Evolutionary conservation across 108 stramenopile genomes (phyloP).

Genomic region (Nitzschia sp.): DNA sequence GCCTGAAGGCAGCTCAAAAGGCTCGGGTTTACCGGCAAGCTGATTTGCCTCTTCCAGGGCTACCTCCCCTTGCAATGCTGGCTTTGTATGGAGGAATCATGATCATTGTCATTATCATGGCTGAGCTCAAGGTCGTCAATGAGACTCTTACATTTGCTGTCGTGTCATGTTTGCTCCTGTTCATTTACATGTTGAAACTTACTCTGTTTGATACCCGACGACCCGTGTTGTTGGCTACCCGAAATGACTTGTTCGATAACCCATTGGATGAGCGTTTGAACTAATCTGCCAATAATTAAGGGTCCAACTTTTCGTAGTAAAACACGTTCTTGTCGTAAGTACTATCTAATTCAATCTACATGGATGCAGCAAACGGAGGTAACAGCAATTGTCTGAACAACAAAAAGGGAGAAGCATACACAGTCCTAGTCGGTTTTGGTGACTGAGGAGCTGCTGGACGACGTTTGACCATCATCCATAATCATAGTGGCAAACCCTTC

Average conservation of each 20-base stretch:
- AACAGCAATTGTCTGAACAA: no score
- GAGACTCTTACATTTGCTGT: constrained; percentile 86
- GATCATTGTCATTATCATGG: constrained; percentile 59
- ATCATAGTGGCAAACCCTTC: constrained; percentile 32
- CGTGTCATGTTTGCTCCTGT: constrained; percentile 76
- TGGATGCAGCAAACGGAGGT: no score
- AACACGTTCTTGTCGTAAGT: no score
- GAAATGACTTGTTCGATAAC: constrained; percentile 27
- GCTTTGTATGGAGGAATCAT: constrained; percentile 64
- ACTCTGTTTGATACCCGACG: constrained; percentile 72
- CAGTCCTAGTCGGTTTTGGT: not conserved
- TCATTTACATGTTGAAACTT: constrained; percentile 88
- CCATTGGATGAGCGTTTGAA: constrained; percentile 21
- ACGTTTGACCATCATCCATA: constrained; percentile 33
- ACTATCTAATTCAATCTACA: no score
- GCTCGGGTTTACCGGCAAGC: constrained; percentile 34
- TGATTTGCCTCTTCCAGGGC: constrained; percentile 44
- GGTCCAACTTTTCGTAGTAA: no score
- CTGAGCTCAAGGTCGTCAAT: constrained; percentile 77
- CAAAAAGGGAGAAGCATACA: no score
- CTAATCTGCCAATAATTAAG: not conserved
- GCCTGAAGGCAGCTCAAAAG: constrained; percentile 55
- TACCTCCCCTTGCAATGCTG: constrained; percentile 75
- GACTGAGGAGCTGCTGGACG: not conserved
- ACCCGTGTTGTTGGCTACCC: constrained; percentile 51